phyloP scores from a whole-genome alignment of 1,284 basidiomycete genomes.

The Cutaneotrichosporon cutaneum region DNA sequence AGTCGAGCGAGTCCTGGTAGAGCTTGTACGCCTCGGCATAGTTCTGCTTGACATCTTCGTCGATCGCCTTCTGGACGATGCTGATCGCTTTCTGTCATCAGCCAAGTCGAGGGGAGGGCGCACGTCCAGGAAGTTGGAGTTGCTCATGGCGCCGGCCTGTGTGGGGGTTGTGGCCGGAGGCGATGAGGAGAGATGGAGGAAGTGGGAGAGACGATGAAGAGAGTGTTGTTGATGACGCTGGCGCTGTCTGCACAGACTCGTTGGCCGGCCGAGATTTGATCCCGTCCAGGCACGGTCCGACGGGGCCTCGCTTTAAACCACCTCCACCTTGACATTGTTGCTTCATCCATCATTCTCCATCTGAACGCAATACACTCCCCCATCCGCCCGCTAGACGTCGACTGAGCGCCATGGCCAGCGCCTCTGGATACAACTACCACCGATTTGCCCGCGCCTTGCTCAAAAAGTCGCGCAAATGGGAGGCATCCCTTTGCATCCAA shows the following conservation, averaged over 20 bases:
- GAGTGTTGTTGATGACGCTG: constrained; percentile 3
- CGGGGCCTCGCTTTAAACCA: not conserved
- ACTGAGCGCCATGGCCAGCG: constrained; percentile 46
- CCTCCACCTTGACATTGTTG: constrained; percentile 1
- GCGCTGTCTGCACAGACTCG: not conserved
- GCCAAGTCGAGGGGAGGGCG: constrained; percentile 24
- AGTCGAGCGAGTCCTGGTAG: constrained; percentile 93
- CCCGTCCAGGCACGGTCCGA: constrained; percentile 5
- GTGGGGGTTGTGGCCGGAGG: not conserved
- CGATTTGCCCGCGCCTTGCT: constrained; percentile 51
- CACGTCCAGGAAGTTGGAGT: constrained; percentile 59
- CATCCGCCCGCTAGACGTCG: not conserved
- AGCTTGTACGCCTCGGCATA: constrained; percentile 91
- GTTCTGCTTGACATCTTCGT: constrained; percentile 90
- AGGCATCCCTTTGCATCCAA: constrained; percentile 51
- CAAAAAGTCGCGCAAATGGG: constrained; percentile 53
- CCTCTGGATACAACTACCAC: constrained; percentile 54
- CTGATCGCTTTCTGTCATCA: constrained; percentile 79
- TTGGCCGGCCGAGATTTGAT: constrained; percentile 6
- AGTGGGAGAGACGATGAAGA: not conserved
- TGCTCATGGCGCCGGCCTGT: constrained; percentile 44
- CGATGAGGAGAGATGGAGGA: not conserved
- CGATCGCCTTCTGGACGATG: constrained; percentile 91
- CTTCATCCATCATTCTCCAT: not conserved
- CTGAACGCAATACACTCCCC: constrained; percentile 1